Evolutionary conservation across 768 basidiomycete genomes (phyloP).

Genomic region (Termitomyces sp.): DNA sequence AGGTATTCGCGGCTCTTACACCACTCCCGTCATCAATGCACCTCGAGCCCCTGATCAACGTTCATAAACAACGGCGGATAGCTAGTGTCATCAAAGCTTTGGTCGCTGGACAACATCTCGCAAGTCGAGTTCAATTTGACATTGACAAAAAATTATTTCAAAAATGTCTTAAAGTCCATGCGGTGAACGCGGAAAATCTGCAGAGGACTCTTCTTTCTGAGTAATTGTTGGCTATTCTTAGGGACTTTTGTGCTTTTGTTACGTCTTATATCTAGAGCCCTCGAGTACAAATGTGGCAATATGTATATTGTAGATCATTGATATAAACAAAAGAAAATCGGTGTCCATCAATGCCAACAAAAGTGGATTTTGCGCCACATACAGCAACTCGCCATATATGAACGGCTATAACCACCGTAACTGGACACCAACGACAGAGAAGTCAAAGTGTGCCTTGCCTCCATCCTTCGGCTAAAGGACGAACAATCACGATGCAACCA

Average conservation of each 20-base stretch:
- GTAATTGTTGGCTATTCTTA: conserved; percentile 11
- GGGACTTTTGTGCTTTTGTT: conserved; percentile 15
- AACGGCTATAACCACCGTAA: not conserved
- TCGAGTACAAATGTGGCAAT: conserved; percentile 9
- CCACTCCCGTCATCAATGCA: conserved; percentile 75
- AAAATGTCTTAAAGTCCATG: conserved; percentile 67
- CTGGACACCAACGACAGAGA: not conserved
- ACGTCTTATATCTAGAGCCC: conserved; percentile 18
- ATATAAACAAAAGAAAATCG: not conserved
- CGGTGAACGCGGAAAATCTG: conserved; percentile 54
- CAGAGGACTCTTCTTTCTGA: conserved; percentile 38
- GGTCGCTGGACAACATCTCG: conserved; percentile 81
- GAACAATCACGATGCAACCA: not conserved
- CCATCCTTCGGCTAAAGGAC: not conserved
- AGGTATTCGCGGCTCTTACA: conserved; percentile 72
- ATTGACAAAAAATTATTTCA: conserved; percentile 78
- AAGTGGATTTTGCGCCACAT: not conserved
- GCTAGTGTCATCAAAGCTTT: conserved; percentile 78
- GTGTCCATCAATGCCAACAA: not conserved
- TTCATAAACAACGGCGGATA: conserved; percentile 83
- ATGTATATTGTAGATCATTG: conserved; percentile 10
- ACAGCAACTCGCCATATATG: not conserved
- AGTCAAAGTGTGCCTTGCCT: not conserved
- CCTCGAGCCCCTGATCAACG: conserved; percentile 83
- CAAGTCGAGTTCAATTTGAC: conserved; percentile 65